Base-by-base conservation (phyloP, 1,139 yeast genomes). In the Groenewaldozyma sp. region DNA sequence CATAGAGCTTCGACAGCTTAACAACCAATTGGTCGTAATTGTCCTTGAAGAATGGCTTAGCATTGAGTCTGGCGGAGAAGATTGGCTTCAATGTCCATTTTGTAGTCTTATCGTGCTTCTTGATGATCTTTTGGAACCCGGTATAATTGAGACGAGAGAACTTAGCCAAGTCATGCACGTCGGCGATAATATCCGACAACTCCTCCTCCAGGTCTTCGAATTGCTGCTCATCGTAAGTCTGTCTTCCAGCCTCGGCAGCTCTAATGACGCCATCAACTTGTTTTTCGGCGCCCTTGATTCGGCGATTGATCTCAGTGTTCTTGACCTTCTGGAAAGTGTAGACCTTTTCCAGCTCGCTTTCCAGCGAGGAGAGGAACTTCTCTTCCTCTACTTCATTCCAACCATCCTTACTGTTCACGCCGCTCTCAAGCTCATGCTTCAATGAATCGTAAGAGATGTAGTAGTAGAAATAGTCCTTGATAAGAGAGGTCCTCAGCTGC, bases 21-120 rank as follows among this genome's bases (percentile, higher is more conserved):
- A 91, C 95, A 45, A 91, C 88, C 52, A 88, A 67, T 31, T 73
- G 74, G 59, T 91, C 98, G 58, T 88, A 86, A 60, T 91, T 87
- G 58, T 88, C 96, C 63, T 88, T 88, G 71, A 81, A 91, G 61
- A 91, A 91, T 0, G 98, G 95, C 60, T 88, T 88, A 17, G 96
- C 74, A 56, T 88, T 86, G 57, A 91, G 74, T 55, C 97, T 74
- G 19, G 83, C 96, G 48, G 86, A 93, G 66, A 91, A 88, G 48
- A 88, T 82, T 7, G 98, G 97, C 59, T 81, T 82, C 58, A 91
- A 71, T 45, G 75, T 77, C 71, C 80, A 87, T 41, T 74, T 74
- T 27, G 98, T 88, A 50, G 77, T 75, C 62, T 91, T 91, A 64
- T 91, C 98, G 61, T 91, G 98, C 64, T 91, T 91, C 65, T 91